phyloP scores from a whole-genome alignment of 768 basidiomycete genomes.

The Cystoderma amianthinum region DNA sequence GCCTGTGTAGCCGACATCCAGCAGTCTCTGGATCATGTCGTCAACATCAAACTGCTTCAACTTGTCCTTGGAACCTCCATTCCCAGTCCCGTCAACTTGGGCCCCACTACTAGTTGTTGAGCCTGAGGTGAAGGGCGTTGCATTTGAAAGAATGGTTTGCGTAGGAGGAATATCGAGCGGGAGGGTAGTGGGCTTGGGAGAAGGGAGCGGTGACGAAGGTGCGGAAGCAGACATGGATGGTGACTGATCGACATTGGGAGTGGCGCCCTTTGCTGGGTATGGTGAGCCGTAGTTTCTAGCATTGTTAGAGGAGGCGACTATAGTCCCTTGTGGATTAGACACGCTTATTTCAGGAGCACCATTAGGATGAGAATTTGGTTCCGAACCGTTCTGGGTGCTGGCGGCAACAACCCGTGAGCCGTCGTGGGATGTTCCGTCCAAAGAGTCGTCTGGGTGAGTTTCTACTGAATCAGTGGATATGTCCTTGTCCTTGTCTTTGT shows the following conservation, averaged over 20 bases:
- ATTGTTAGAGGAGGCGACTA: conserved; percentile 15
- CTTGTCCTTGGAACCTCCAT: conserved; percentile 47
- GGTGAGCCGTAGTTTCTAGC: conserved; percentile 27
- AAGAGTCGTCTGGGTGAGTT: conserved; percentile 29
- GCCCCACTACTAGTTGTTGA: conserved; percentile 34
- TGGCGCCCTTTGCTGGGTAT: conserved; percentile 21
- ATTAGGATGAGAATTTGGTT: conserved; percentile 32
- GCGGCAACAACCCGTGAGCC: conserved; percentile 29
- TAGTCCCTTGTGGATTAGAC: conserved; percentile 32
- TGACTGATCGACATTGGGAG: conserved; percentile 21
- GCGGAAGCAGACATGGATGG: conserved; percentile 30
- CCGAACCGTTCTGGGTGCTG: conserved; percentile 25
- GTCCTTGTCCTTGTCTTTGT: conserved; percentile 52
- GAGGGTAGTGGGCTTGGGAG: conserved; percentile 32
- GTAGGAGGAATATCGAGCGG: conserved; percentile 77
- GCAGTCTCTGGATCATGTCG: conserved; percentile 94
- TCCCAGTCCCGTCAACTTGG: conserved; percentile 33
- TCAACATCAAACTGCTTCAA: conserved; percentile 83
- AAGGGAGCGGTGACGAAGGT: conserved; percentile 32
- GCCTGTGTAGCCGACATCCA: conserved; percentile 96
- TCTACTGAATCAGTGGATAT: conserved; percentile 34
- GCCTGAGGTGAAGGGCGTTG: conserved; percentile 45
- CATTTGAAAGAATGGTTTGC: conserved; percentile 80
- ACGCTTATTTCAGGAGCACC: conserved; percentile 37
- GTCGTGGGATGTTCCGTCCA: conserved; percentile 27